These are phyloP conservation scores for Coffea humblotiana DNA, from an alignment of 305 asterid species.

Conservation along the genomic window DNA sequence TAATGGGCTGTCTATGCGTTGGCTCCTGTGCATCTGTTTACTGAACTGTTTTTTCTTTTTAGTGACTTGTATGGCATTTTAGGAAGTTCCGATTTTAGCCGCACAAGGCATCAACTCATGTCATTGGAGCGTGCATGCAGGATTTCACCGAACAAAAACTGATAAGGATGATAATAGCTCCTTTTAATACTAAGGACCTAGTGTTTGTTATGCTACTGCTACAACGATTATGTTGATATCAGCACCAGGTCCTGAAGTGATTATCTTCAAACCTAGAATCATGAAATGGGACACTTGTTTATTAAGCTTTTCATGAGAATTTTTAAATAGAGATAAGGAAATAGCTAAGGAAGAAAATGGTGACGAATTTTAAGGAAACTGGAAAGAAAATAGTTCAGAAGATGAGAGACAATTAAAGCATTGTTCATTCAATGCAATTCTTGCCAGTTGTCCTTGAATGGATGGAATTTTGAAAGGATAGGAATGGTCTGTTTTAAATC, in stretches of 20 bases:
- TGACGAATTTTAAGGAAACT: too few species aligned
- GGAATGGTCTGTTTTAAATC: neutral
- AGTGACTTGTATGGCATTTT: neutral
- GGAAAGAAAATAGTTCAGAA: too few species aligned
- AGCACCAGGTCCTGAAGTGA: neutral
- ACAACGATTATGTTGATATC: neutral
- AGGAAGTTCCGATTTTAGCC: neutral
- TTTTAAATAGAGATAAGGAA: neutral
- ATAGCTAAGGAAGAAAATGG: neutral
- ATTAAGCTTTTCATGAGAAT: neutral
- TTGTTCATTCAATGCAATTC: neutral
- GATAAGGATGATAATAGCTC: neutral
- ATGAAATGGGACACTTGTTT: neutral
- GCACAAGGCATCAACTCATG: neutral
- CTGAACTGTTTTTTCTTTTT: neutral
- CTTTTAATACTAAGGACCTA: neutral
- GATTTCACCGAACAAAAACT: neutral
- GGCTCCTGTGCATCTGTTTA: neutral
- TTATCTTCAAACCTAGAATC: neutral
- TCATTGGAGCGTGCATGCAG: neutral
- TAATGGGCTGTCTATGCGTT: neutral
- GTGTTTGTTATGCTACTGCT: neutral
- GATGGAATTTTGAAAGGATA: conserved; percentile 6
- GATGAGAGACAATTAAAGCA: neutral
- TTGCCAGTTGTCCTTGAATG: neutral